phyloP scores from a whole-genome alignment of 495 filamentous ascomycete genomes.

The Bryoglossum gracile region DNA sequence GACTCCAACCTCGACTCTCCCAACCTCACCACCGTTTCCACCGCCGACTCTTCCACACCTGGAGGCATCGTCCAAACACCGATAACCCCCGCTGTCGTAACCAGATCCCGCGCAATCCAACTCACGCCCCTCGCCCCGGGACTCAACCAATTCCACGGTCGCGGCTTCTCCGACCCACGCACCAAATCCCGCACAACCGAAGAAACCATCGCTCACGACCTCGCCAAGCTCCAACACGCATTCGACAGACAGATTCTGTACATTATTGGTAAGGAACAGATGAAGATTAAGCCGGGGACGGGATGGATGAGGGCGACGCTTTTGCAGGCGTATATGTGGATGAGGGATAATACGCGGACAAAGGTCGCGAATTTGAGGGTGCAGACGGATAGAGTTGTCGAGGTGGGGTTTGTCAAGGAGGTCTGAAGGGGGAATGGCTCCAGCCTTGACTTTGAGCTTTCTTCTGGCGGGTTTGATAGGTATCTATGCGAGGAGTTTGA shows the following conservation, averaged over 20 bases:
- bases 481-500: no score
- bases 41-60: no score
- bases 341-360: conserved; percentile 57
- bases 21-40: background rate
- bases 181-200: conserved; percentile 2
- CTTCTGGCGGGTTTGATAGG: background rate
- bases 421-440: no score
- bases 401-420: conserved; percentile 66
- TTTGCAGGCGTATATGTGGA: conserved; percentile 54
- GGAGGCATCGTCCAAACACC: background rate
- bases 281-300: conserved; percentile 42
- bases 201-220: conserved; percentile 2
- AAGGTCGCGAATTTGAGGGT: conserved; percentile 55
- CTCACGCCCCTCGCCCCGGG: background rate
- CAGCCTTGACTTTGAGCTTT: no score
- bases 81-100: background rate
- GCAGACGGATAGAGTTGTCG: conserved; percentile 52
- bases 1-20: background rate
- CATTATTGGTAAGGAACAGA: conserved; percentile 65
- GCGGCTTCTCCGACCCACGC: conserved; percentile 2
- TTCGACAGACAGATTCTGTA: conserved; percentile 56
- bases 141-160: background rate
- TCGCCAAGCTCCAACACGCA: conserved; percentile 28
- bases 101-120: conserved; percentile 3
- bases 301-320: conserved; percentile 38